Conservation (phyloP, 2,329 filamentous ascomycete genomes). For the Fusarium verrucosum region DNA sequence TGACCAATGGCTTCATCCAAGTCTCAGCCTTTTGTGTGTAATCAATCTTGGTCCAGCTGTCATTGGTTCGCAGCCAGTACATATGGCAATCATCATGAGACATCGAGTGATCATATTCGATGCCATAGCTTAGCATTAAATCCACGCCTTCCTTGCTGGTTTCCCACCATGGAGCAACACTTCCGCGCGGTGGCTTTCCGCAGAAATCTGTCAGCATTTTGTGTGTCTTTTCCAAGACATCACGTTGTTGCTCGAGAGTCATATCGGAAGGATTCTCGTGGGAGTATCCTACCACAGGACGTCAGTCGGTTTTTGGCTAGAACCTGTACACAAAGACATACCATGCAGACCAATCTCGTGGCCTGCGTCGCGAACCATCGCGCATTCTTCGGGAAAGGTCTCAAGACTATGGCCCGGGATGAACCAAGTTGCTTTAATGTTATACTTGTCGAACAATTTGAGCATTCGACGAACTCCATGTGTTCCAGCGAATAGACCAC, state of each 20-base stretch:
- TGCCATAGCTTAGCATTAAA: slow-evolving; percentile 70
- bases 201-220: slow-evolving; percentile 73
- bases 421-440: slow-evolving; percentile 71
- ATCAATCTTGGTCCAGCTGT: slow-evolving; percentile 74
- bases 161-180: slow-evolving; percentile 80
- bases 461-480: slow-evolving; percentile 72
- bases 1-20: slow-evolving; percentile 62
- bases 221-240: slow-evolving; percentile 79
- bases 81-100: slow-evolving; percentile 63
- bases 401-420: slow-evolving; percentile 60
- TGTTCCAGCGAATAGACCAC: slow-evolving; percentile 71
- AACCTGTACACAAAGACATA: neutral
- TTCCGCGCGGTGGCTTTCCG: slow-evolving; percentile 76
- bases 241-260: slow-evolving; percentile 78
- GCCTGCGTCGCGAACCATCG: slow-evolving; percentile 56
- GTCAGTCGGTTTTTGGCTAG: accelerated
- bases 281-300: slow-evolving; percentile 60
- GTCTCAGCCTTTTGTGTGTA: slow-evolving; percentile 54
- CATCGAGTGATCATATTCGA: slow-evolving; percentile 76
- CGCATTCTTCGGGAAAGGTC: slow-evolving; percentile 58
- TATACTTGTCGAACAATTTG: slow-evolving; percentile 76
- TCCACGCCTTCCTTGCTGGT: slow-evolving; percentile 73
- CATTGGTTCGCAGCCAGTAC: slow-evolving; percentile 71
- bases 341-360: slow-evolving; percentile 68
- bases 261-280: slow-evolving; percentile 79